Base-by-base conservation (phyloP, 495 filamentous ascomycete genomes). In the Aspergillus nidulans region DNA sequence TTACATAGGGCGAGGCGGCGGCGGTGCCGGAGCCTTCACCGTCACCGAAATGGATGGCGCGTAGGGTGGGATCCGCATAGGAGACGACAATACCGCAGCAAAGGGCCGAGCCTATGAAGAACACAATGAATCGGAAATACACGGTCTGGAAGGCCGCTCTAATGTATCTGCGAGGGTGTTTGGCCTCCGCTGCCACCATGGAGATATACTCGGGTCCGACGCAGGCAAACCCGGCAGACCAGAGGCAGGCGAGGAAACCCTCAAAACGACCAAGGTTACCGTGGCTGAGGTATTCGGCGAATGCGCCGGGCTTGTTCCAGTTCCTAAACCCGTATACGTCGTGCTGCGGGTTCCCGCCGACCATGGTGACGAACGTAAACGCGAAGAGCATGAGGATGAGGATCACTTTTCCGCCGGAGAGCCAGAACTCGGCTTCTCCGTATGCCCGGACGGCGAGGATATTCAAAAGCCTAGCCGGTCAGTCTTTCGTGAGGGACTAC, bases 161-260 rank as follows among this genome's bases (percentile, higher is more conserved):
- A 16, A 75, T 46, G 20, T 62, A 62, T 9, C 45, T 53, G 4
- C 89, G 77, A 7, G 89, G 88, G 53, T 86, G 85, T 58, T 86
- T 79, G 4, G 87, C 79, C 62, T 94, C 89, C 30, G 86, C 89
- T 5, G 88, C 87, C 0, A 86, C 81, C 84, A 91, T 90, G 49
- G 81, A 78, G 41, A 92, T 82, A 65, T 91, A 92, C 55, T 91
- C 88, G 0, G 87, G 88, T 1, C 89, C 88, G 26, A 66, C 61
- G 15, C 58, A 46, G 1, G 59, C 60, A 48, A 60, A 64, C 0
- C 52, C 52, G 0, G 61, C 63, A 24, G 49, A 80, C 64, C 86
- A 87, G 2, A 92, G 59, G 36, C 85, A 83, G 23, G 82, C 79
- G 20, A 91, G 69, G 52, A 91, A 87, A 0, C 88, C 88, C 23